These are phyloP conservation scores for Termitomyces sp. DNA, from an alignment of 768 basidiomycete species.

Conservation along the genomic window DNA sequence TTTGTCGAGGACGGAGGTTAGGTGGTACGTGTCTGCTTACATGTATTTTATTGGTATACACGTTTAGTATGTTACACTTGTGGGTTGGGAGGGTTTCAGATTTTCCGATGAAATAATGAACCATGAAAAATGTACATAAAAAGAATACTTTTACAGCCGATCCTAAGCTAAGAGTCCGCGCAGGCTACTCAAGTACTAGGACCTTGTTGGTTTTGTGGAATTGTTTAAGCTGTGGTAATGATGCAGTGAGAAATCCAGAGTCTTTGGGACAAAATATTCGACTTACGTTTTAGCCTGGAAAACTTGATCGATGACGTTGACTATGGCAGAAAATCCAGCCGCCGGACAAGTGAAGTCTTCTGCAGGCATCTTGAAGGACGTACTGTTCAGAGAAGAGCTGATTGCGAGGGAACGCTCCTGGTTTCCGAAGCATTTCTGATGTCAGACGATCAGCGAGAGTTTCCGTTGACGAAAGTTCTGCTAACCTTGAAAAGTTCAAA, in stretches of 20 bases:
- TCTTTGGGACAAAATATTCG: too few species aligned
- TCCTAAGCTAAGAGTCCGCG: not conserved
- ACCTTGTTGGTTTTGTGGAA: not conserved
- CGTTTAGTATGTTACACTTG: not conserved
- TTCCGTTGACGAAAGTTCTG: not conserved
- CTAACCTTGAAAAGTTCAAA: slow-evolving; percentile 28
- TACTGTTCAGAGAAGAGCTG: not conserved
- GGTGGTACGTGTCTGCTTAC: not conserved
- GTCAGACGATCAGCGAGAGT: not conserved
- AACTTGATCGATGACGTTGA: slow-evolving; percentile 8
- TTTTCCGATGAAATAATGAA: not conserved
- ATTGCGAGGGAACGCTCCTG: slow-evolving; percentile 11
- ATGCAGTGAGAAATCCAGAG: not conserved
- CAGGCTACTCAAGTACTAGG: not conserved
- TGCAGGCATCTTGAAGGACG: slow-evolving; percentile 3
- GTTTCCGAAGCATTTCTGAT: slow-evolving; percentile 20
- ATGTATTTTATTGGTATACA: not conserved
- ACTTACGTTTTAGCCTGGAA: slow-evolving; percentile 12
- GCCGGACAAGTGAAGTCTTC: slow-evolving; percentile 7
- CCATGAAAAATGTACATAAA: too few species aligned
- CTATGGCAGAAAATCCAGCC: not conserved
- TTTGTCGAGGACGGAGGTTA: not conserved
- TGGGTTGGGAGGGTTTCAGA: not conserved
- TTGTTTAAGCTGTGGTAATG: not conserved
- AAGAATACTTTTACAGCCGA: not conserved